phyloP scores from a whole-genome alignment of 2,329 filamentous ascomycete genomes.

The Apiospora sp. region DNA sequence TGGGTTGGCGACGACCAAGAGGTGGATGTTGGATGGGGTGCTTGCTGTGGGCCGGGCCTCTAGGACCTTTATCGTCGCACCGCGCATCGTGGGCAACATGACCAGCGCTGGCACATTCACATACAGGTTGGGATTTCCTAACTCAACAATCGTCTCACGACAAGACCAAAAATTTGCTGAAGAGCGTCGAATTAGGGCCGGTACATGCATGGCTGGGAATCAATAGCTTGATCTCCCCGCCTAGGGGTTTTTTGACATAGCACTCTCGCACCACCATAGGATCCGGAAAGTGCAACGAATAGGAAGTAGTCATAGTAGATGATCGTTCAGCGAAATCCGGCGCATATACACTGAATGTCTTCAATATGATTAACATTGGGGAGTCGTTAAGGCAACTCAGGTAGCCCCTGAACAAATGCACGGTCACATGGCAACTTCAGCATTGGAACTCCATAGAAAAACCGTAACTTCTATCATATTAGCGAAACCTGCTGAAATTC shows the following conservation, averaged over 20 bases:
- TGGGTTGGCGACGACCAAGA: constrained; percentile 8
- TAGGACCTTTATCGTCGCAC: neutral
- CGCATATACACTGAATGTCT: neutral
- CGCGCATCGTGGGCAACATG: neutral
- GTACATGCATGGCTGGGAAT: too few species aligned
- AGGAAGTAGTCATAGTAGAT: neutral
- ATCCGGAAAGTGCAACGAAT: neutral
- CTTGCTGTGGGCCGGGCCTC: neutral
- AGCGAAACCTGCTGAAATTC: neutral
- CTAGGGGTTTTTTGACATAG: too few species aligned
- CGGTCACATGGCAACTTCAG: neutral
- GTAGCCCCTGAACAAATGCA: neutral
- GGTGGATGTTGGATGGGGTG: neutral
- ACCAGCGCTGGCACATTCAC: neutral
- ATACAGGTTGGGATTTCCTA: too few species aligned
- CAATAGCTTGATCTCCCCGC: too few species aligned
- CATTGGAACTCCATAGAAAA: neutral
- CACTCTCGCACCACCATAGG: too few species aligned
- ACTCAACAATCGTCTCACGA: too few species aligned
- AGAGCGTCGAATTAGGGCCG: too few species aligned
- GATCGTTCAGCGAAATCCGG: neutral
- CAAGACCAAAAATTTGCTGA: too few species aligned
- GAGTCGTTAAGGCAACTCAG: neutral
- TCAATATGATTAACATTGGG: neutral
- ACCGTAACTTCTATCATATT: neutral